Evolutionary conservation across 306 rosid species (phyloP), one percentile per base, ranked within the genome.

Genomic region (Vicia villosa): DNA sequence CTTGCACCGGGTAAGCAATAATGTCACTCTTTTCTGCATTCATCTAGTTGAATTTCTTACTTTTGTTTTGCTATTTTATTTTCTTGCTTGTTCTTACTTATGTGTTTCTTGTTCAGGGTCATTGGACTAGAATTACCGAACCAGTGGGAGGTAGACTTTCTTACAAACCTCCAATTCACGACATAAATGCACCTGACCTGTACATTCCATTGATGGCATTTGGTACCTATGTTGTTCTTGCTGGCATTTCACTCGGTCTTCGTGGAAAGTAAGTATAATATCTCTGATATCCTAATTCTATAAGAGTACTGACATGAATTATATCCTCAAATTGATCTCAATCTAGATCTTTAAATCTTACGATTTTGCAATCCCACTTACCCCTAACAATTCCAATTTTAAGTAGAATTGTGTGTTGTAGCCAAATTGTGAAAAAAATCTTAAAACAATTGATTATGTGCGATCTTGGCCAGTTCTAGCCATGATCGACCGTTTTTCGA

Each of bases 61-160:
- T 69, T 43, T 45, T 28, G 60, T 69, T 66, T 32, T 47, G 22
- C 63, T 56, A 54, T 38, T 51, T 43, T 58, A 12, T 47, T 60
- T 72, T 68, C 52, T 2, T 41, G 9, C 34, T 52, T 58, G 24
- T 19, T 16, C 28, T 56, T 47, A 40, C 72, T 2, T 12, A 46
- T 66, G 74, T 37, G 26, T 74, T 69, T 57, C 41, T 49, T 36
- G 20, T 77, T 75, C 81, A 94, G 99, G 99, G 99, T 55, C 97
- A 94, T 67, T 94, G 99, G 99, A 94, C 99, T 51, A 75, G 99
- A 70, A 89, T 94, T 63, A 88, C 97, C 19, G 97, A 94, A 78
- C 99, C 99, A 46, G 97, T 91, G 6, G 99, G 99, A 51, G 99
- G 99, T 72, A 84, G 99, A 72, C 92, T 94, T 1, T 88, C 97